Base-by-base conservation (phyloP, 2,329 filamentous ascomycete genomes). In the Aureobasidium zeae region DNA sequence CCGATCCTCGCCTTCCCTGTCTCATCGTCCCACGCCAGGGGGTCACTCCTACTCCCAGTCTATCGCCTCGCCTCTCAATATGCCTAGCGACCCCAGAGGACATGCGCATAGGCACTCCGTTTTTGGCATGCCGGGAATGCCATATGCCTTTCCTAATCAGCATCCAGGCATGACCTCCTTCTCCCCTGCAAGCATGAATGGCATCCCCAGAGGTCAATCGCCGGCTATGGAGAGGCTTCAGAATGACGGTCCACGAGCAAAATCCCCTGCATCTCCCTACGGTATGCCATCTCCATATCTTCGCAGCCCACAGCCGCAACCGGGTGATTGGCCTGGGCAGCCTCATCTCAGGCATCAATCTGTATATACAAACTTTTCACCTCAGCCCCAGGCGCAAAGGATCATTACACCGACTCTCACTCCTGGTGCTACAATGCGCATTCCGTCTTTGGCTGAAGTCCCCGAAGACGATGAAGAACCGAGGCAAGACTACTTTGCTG, bases 31-130 rank as follows among this genome's bases (percentile, higher is more conserved):
- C 39, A 63, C 76, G 30, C 56, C 58, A 19, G 58, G 59, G 5
- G n/a, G n/a, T n/a, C 60, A 63, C 34, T 60, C 60, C n/a, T 59
- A 81, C 33, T 77, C 39, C 66, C 82, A 58, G 24, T 79, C 83
- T 8, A 72, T 83, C 30, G 73, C 77, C 2, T 91, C 87, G 4
- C 86, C 87, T 1, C 73, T 77, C 5, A 81, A 83, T 2, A 86
- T 86, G 51, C 69, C 72, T 35, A 71, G 69, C 15, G 67, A 66
- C 17, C 59, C 62, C 12, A 71, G 76, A 32, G 69, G 66, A 49
- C 74, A 75, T 64, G 83, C 83, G 59, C 73, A 81, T 45, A 74
- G 83, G 46, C 81, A 84, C 49, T 88, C 85, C n/a, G 72, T 78
- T 50, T 65, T 69, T 25, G 80, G 82, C 15, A 45, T 49, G 48